phyloP scores from a whole-genome alignment of 2,329 filamentous ascomycete species.

The Aspergillus sp. region DNA sequence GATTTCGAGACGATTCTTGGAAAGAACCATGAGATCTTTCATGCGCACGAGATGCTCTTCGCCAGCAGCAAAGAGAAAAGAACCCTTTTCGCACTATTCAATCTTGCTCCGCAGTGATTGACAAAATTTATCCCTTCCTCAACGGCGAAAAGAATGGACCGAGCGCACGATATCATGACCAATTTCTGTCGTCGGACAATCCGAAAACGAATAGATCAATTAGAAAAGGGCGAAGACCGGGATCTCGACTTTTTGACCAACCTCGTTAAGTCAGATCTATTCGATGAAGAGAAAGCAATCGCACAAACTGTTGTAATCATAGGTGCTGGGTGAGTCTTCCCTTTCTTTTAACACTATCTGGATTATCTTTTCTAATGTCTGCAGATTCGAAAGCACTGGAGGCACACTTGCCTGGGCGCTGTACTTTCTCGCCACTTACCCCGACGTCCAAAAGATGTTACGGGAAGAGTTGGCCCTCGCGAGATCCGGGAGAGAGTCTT shows the following conservation, averaged over 20 bases:
- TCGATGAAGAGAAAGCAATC: neutral
- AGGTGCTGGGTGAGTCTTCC: neutral
- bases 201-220: neutral
- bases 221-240: neutral
- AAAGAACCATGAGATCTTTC: neutral
- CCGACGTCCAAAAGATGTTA: neutral
- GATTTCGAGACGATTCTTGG: neutral
- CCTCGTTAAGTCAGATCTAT: neutral
- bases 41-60: neutral
- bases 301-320: neutral
- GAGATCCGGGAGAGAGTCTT: neutral
- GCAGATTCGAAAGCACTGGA: slow-evolving; percentile 1
- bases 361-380: neutral
- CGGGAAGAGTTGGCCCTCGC: neutral
- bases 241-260: slow-evolving; percentile 1
- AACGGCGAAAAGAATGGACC: neutral
- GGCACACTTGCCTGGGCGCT: neutral
- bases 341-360: neutral
- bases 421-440: slow-evolving; percentile 2
- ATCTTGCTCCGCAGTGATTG: neutral
- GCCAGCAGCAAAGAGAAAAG: neutral
- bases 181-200: neutral
- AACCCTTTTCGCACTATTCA: neutral
- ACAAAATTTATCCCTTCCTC: neutral
- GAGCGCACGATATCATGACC: neutral